phyloP scores from a whole-genome alignment of 192 early-diverging fungal species.

The Gigaspora rosea region DNA sequence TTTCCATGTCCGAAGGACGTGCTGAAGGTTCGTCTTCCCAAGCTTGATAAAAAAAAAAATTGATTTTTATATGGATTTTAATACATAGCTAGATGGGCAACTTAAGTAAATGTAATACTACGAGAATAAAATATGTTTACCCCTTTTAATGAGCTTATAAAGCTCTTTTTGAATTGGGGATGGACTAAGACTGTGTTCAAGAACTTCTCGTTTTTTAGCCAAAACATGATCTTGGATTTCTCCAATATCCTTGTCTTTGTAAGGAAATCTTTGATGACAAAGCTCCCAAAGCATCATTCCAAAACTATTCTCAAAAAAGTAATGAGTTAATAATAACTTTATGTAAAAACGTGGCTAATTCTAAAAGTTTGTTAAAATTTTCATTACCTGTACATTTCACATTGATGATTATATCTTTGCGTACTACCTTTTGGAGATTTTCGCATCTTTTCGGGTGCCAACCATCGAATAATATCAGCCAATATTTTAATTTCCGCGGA shows the following conservation, averaged over 20 bases:
- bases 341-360: too few relatives aligned
- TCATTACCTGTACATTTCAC: constrained; percentile 17
- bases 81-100: too few relatives aligned
- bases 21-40: not conserved
- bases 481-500: not conserved
- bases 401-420: constrained; percentile 3
- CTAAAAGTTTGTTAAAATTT: too few relatives aligned
- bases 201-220: not conserved
- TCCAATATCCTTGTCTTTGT: not conserved
- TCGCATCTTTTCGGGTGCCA: constrained; percentile 18
- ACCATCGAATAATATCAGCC: constrained; percentile 7
- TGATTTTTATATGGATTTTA: too few relatives aligned
- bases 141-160: not conserved
- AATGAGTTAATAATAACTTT: not conserved
- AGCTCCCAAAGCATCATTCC: constrained; percentile 27
- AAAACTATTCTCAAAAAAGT: not conserved
- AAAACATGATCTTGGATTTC: not conserved
- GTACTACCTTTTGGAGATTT: not conserved
- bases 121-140: not conserved
- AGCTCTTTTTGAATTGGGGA: not conserved
- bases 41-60: constrained; percentile 3
- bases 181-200: not conserved
- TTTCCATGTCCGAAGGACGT: not conserved
- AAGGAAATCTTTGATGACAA: constrained; percentile 4
- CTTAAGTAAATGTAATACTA: too few relatives aligned